Conservation (phyloP, 129 eudicot species). For the Helichrysum umbraculigerum region DNA sequence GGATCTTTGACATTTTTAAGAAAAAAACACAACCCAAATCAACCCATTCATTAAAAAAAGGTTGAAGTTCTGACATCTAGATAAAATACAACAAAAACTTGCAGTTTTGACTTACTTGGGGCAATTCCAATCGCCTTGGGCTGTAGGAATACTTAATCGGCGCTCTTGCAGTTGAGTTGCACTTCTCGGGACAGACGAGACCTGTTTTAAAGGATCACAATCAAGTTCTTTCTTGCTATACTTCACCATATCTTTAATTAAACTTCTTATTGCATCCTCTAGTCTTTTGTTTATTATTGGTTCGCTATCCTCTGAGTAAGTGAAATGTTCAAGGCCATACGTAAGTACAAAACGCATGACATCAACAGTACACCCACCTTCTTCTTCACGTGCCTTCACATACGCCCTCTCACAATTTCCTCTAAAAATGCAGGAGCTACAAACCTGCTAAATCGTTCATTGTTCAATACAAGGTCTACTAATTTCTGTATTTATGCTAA, state of each 20-base stretch:
- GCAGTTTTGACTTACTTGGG: conserved; percentile 45
- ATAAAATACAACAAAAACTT: background rate
- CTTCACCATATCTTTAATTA: conserved; percentile 60
- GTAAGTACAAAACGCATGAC: conserved; percentile 73
- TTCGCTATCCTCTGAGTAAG: conserved; percentile 39
- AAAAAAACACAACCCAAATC: background rate
- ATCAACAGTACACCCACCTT: conserved; percentile 69
- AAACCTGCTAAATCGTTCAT: conserved; percentile 54
- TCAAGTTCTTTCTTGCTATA: conserved; percentile 36
- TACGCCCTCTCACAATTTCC: conserved; percentile 79
- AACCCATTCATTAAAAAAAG: background rate
- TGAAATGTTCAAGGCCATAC: conserved; percentile 52
- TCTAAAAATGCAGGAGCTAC: conserved; percentile 75
- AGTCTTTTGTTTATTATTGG: conserved; percentile 46
- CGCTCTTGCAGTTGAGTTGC: conserved; percentile 35
- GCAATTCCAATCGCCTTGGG: conserved; percentile 61
- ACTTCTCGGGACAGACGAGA: conserved; percentile 23
- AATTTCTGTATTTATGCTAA: conserved; percentile 3
- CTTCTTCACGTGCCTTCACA: conserved; percentile 52
- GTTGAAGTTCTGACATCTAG: background rate
- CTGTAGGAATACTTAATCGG: conserved; percentile 25
- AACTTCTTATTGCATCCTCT: conserved; percentile 54
- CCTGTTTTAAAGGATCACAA: conserved; percentile 15
- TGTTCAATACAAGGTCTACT: background rate
- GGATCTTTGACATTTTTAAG: background rate